Evolutionary conservation across 2,329 filamentous ascomycete genomes (phyloP), one percentile per base, ranked within the genome.

Genomic region (Neofusicoccum ribis): DNA sequence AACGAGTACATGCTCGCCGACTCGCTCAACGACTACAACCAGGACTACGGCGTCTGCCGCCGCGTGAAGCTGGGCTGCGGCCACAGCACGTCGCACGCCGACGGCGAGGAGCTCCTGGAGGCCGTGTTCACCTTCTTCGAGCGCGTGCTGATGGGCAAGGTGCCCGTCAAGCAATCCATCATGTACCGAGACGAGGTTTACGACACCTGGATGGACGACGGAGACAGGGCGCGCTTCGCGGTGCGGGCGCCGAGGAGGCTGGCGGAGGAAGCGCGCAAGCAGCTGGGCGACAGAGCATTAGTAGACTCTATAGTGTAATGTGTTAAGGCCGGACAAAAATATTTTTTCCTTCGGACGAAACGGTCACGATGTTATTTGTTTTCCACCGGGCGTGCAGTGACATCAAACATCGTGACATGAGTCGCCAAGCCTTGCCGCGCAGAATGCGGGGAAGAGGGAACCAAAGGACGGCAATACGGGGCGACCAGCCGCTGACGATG

Each of bases 51-150:
- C 12, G 68, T 74, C 8, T 39, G 70, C 2, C 65, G 64, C 15
- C 64, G 66, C 47, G 68, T 73, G 34, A 72, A 68, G 65, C 67
- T 79, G 51, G 72, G 71, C 50, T 75, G 76, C 64, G 78, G 77
- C 1, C 79, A 81, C 70, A 70, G 76, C 34, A 81, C 78, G 1
- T 69, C 72, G 39, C 67, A 68, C 9, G 75, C 69, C 1, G 77
- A 80, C 68, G 79, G 73, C 2, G 76, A 76, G 61, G 68, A 74
- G 36, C 76, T 78, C 64, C 68, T 81, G 59, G 66, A 73, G 7
- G 71, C 73, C 36, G 72, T 80, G 15, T 71, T 72, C 64, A 66
- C 63, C 3, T 69, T 80, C 20, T 78, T 79, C 54, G 65, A 69
- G 51, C 67, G 70, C 31, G 73, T 78, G 2, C 69, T 79, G 39